A percentile compares a stretch with the other conserved stretches of the same genome.
Conservation (phyloP, 2,329 filamentous ascomycete genomes). For the Colletotrichum cordylinicola region DNA sequence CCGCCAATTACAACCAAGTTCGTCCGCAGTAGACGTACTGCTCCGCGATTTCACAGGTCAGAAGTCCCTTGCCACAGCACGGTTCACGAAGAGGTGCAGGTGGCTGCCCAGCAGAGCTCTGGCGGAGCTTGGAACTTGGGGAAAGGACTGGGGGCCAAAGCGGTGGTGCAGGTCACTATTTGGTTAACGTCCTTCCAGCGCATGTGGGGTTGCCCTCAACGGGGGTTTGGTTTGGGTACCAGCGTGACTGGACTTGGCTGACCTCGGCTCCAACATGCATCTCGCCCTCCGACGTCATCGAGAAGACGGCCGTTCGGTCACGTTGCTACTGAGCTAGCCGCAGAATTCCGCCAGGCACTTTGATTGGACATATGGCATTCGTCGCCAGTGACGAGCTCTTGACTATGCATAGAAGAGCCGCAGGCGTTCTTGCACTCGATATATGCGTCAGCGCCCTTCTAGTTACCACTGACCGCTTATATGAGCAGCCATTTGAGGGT, state of each 20-base stretch:
- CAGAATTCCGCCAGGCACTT: not conserved
- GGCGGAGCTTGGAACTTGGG: not conserved
- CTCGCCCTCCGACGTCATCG: not conserved
- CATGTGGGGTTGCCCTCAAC: not conserved
- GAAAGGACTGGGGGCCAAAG: not conserved
- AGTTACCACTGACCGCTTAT: not conserved
- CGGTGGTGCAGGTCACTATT: not conserved
- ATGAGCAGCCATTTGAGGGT: not conserved
- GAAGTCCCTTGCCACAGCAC: not conserved
- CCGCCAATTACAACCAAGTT: not conserved
- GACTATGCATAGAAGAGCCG: not conserved
- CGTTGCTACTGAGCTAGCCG: not conserved
- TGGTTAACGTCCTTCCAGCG: not conserved
- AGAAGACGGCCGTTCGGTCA: not conserved
- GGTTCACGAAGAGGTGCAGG: not conserved
- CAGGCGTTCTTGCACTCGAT: not conserved
- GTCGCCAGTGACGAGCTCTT: not conserved
- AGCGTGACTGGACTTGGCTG: not conserved
- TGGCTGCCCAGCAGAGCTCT: not conserved
- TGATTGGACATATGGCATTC: not conserved
- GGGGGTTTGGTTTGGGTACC: not conserved
- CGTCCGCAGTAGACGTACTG: not conserved
- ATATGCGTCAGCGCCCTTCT: not conserved
- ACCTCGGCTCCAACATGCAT: conserved; percentile 5
- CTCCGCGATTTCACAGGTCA: not conserved